Evolutionary conservation across 495 filamentous ascomycete species (phyloP).

Genomic region (Lasiosphaeria ovina): DNA sequence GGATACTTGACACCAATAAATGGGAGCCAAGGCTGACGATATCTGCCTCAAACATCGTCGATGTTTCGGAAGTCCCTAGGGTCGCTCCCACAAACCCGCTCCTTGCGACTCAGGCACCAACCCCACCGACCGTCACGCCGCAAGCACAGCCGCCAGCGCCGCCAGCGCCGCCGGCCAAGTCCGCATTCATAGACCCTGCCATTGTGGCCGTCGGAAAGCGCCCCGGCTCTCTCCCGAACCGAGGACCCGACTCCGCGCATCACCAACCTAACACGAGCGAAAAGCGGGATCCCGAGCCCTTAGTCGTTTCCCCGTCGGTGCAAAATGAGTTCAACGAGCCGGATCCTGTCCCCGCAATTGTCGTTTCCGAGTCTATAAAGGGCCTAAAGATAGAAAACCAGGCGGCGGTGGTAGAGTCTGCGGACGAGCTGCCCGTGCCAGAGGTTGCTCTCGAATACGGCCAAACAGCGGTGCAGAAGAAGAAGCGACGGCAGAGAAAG

Average conservation of each 20-base stretch:
- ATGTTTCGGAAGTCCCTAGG: slow-evolving; percentile 33
- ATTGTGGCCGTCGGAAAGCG: slow-evolving; percentile 50
- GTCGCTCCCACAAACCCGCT: slow-evolving; percentile 9
- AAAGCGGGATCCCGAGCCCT: slow-evolving; percentile 32
- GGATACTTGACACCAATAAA: slow-evolving; percentile 24
- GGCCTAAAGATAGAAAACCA: slow-evolving; percentile 17
- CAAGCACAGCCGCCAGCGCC: not conserved
- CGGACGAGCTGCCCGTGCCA: slow-evolving; percentile 22
- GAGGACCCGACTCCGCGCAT: slow-evolving; percentile 15
- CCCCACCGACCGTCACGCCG: slow-evolving; percentile 3
- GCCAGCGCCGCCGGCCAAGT: slow-evolving; percentile 13
- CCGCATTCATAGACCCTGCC: slow-evolving; percentile 52
- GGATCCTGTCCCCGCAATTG: slow-evolving; percentile 16
- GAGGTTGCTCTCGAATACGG: slow-evolving; percentile 16
- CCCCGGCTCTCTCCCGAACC: slow-evolving; percentile 23
- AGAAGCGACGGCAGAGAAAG: slow-evolving; percentile 27
- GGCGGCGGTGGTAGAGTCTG: slow-evolving; percentile 15
- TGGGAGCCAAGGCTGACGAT: slow-evolving; percentile 39
- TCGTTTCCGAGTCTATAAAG: slow-evolving; percentile 14
- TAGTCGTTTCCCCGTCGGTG: slow-evolving; percentile 4
- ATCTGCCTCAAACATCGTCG: slow-evolving; percentile 37
- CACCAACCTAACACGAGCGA: slow-evolving; percentile 36
- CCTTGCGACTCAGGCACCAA: not conserved
- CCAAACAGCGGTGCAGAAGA: slow-evolving; percentile 18
- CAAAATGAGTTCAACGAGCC: slow-evolving; percentile 5